Evolutionary conservation across 495 filamentous ascomycete genomes (phyloP).

Genomic region (Talaromyces stipitatus): DNA sequence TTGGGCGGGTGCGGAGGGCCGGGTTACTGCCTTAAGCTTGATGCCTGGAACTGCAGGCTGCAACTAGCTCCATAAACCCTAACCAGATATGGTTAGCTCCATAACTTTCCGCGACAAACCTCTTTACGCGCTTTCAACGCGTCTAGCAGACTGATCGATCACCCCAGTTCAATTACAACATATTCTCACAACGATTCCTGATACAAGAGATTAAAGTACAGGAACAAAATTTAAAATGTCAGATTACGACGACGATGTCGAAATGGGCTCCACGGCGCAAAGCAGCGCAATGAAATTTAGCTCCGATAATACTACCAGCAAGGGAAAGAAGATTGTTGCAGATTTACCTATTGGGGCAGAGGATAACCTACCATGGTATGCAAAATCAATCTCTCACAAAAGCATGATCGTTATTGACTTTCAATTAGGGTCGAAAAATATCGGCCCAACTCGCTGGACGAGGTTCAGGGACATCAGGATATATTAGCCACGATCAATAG

Average conservation of each 20-base stretch:
- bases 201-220: background rate
- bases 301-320: slow-evolving; percentile 54
- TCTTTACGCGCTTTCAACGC: slow-evolving; percentile 34
- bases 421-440: slow-evolving; percentile 92
- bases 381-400: background rate
- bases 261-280: slow-evolving; percentile 57
- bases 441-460: slow-evolving; percentile 74
- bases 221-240: slow-evolving; percentile 67
- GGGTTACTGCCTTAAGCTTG: background rate
- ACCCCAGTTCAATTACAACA: background rate
- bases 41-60: slow-evolving; percentile 9
- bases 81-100: slow-evolving; percentile 2
- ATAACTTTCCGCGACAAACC: slow-evolving; percentile 37
- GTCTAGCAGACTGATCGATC: slow-evolving; percentile 6
- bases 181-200: background rate
- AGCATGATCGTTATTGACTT: background rate
- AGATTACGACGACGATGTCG: slow-evolving; percentile 88
- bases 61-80: slow-evolving; percentile 2
- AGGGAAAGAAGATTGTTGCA: slow-evolving; percentile 84
- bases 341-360: slow-evolving; percentile 91
- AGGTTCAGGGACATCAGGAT: slow-evolving; percentile 97
- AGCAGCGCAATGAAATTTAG: slow-evolving; percentile 50
- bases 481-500: slow-evolving; percentile 95
- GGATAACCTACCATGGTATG: slow-evolving; percentile 87
- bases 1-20: background rate